phyloP scores from a whole-genome alignment of 345 rosid species.

The Hibiscus trionum region DNA sequence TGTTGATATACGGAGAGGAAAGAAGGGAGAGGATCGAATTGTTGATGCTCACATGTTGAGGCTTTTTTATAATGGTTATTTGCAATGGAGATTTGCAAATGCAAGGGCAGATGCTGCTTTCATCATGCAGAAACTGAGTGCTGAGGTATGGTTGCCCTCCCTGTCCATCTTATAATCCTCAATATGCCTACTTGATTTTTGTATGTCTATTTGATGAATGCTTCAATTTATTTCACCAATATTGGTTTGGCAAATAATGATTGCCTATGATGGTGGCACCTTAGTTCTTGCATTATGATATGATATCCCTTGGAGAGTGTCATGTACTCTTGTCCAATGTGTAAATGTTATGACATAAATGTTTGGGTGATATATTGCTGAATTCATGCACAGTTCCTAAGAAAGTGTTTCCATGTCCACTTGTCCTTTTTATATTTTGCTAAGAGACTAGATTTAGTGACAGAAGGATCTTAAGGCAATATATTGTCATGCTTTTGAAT shows the following conservation, averaged over 20 bases:
- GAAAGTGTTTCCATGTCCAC: not conserved
- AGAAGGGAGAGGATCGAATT: conserved; percentile 68
- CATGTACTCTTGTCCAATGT: not conserved
- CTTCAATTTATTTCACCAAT: not conserved
- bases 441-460: not conserved
- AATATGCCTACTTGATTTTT: not conserved
- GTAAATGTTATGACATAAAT: not conserved
- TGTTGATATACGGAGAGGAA: conserved; percentile 80
- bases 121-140: conserved; percentile 52
- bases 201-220: not conserved
- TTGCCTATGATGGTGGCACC: conserved; percentile 6
- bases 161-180: too few species aligned
- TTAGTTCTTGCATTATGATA: not conserved
- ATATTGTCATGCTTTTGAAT: not conserved
- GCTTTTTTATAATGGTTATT: conserved; percentile 68
- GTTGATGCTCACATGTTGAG: conserved; percentile 74
- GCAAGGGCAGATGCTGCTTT: conserved; percentile 70
- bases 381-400: not conserved
- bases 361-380: not conserved
- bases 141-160: conserved; percentile 53
- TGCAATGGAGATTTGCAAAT: conserved; percentile 87
- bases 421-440: conserved; percentile 1
- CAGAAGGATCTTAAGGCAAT: not conserved
- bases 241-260: not conserved
- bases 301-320: not conserved